A percentile compares a stretch with the other conserved stretches of the same genome.
Evolutionary conservation across 2,329 filamentous ascomycete species (phyloP).

Genomic region (Corniculantispora saksenae): DNA sequence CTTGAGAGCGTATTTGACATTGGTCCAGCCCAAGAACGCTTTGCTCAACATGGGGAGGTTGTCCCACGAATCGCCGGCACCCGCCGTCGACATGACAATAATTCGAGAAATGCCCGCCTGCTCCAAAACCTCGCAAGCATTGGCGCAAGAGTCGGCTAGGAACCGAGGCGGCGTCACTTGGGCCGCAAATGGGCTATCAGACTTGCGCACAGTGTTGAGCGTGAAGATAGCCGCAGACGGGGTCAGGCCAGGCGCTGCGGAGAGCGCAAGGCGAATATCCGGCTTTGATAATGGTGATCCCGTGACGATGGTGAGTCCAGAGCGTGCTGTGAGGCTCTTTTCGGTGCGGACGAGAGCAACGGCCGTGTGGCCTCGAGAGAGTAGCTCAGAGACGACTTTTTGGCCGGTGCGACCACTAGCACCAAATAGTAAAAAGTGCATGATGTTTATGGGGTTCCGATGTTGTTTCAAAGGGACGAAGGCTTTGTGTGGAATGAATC

Average conservation of each 20-base stretch:
- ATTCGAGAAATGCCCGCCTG: conserved; percentile 34
- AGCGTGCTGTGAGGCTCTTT: conserved; percentile 20
- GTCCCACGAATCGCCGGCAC: conserved; percentile 40
- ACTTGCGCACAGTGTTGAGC: conserved; percentile 41
- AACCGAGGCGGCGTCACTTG: conserved; percentile 41
- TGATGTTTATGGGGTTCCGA: conserved; percentile 23
- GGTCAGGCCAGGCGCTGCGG: conserved; percentile 23
- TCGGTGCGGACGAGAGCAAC: conserved; percentile 40
- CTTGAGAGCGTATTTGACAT: conserved; percentile 41
- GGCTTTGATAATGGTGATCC: conserved; percentile 38
- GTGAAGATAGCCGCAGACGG: conserved; percentile 39
- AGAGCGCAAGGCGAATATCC: conserved; percentile 33
- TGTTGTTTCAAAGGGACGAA: neutral
- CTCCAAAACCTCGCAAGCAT: conserved; percentile 34
- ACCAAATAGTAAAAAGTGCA: conserved; percentile 46
- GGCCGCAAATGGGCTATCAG: conserved; percentile 42
- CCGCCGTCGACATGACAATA: conserved; percentile 42
- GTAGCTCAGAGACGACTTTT: conserved; percentile 41
- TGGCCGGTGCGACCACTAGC: conserved; percentile 45
- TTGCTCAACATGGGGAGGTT: conserved; percentile 36
- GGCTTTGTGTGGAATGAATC: neutral
- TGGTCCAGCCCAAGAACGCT: conserved; percentile 40
- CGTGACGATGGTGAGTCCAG: conserved; percentile 33
- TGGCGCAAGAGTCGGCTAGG: conserved; percentile 39
- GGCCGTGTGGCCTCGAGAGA: conserved; percentile 39